Percentiles rank a stretch among this genome's conserved stretches.
Conservation (phyloP, 1,139 yeast species). For the Pichia sp. region DNA sequence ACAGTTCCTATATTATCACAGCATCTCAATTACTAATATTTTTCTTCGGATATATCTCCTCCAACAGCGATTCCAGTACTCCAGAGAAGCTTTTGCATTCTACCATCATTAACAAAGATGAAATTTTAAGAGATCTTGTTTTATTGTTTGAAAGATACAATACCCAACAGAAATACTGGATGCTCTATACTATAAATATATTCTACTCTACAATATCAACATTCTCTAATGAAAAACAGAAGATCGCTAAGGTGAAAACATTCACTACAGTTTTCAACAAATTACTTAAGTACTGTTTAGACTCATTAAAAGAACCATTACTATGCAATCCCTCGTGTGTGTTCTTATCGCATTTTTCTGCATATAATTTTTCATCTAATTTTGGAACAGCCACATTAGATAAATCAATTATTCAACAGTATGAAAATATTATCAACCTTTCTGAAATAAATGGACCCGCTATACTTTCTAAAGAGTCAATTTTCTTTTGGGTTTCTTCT, state of each 20-base stretch:
- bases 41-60: constrained; percentile 13
- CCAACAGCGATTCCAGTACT: too few relatives aligned
- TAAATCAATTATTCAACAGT: constrained; percentile 40
- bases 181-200: constrained; percentile 13
- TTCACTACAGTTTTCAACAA: constrained; percentile 21
- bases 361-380: constrained; percentile 6
- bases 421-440: constrained; percentile 49
- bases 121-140: constrained; percentile 15
- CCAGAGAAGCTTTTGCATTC: too few relatives aligned
- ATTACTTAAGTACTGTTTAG: constrained; percentile 43
- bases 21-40: constrained; percentile 17
- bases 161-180: constrained; percentile 20
- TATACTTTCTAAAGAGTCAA: constrained; percentile 42
- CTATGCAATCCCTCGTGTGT: constrained; percentile 34
- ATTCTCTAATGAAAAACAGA: background rate
- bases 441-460: constrained; percentile 63
- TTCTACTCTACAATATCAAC: constrained; percentile 9
- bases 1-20: background rate
- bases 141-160: constrained; percentile 23
- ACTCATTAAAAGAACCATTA: constrained; percentile 40
- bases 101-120: constrained; percentile 9
- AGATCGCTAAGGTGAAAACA: background rate
- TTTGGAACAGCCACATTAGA: constrained; percentile 29
- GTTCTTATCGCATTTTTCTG: constrained; percentile 23
- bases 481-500: constrained; percentile 53